Base-by-base conservation (phyloP, 177 flowering plant genomes). In the Tripterygium wilfordii region DNA sequence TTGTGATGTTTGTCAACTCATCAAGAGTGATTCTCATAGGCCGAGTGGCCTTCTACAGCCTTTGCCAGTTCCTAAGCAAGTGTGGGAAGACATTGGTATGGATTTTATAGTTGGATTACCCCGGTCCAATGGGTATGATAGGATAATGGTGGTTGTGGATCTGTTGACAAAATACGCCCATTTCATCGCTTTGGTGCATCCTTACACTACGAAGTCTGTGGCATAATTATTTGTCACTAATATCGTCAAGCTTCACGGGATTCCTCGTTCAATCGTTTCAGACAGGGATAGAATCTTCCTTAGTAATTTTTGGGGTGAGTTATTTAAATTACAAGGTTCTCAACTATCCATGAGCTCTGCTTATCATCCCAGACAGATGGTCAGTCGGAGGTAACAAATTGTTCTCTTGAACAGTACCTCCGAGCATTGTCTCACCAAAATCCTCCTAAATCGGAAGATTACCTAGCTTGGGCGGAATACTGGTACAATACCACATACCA, bases 41-140 rank as follows among this genome's bases (percentile, higher is more conserved):
- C 16, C 18, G 31, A 9, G 19, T 15, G 1, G 39, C 8, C n/a
- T 28, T 4, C 24, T 53, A 1, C 49, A 54, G 22, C 50, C 50
- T 13, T 33, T 45, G 6, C 36, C 58, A 24, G 27, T 44, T 10
- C 35, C 58, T 1, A 2, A 9, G 1, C 43, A 27, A 2, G 5
- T 27, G 24, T 54, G 58, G 58, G 15, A 9, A 17, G 36, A 39
- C 1, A 32, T 51, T 8, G 12, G 20, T 0, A 38, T 36, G 39
- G 54, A 51, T 28, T 51, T 38, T 39, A 26, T 51, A 0, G 22
- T 12, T 0, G 35, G 33, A 2, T 14, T 51, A 10, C 54, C 54
- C 5, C 8, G 1, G 4, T 49, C 33, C 0, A 9, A 49, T 13
- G 54, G 45, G 0, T 3, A 25, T 1, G 6, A 14, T 13, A 5